Percentiles rank a stretch among this genome's conserved stretches.
Conservation (phyloP, 106 monocot species). For the Allium cepa region DNA sequence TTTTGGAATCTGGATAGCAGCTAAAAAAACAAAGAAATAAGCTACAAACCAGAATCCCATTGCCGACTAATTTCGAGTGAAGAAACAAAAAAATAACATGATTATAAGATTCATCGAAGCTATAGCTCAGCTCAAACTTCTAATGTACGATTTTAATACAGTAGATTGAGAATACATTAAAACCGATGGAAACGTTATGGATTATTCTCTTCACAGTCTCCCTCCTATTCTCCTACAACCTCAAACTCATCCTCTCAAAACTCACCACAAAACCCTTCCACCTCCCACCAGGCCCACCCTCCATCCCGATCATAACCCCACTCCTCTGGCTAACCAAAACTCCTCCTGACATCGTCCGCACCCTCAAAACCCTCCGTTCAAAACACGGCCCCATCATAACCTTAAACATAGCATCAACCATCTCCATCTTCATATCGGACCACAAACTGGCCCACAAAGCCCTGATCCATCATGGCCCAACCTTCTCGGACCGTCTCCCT, state of each 20-base stretch:
- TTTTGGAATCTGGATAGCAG: too few species aligned
- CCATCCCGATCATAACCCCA: constrained; percentile 7
- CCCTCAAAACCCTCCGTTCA: not conserved
- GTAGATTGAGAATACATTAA: too few species aligned
- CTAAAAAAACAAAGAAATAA: too few species aligned
- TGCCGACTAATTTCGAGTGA: too few species aligned
- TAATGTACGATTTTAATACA: too few species aligned
- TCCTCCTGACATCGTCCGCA: not conserved
- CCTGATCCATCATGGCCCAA: constrained; percentile 12
- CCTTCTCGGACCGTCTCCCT: constrained; percentile 17
- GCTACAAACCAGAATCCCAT: too few species aligned
- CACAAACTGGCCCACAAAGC: constrained; percentile 17
- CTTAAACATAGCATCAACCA: constrained; percentile 10
- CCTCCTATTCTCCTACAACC: too few species aligned
- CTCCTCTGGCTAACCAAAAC: constrained; percentile 11
- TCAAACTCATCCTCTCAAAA: not conserved
- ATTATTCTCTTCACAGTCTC: too few species aligned
- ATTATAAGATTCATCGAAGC: too few species aligned
- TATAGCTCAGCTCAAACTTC: too few species aligned
- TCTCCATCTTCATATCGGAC: constrained; percentile 13
- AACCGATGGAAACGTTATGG: too few species aligned
- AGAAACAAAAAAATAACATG: too few species aligned
- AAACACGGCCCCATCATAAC: constrained; percentile 23
- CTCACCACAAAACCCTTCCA: not conserved
- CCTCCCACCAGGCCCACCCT: constrained; percentile 20